Conservation (phyloP, 345 rosid species). For the Physaria fendleri region DNA sequence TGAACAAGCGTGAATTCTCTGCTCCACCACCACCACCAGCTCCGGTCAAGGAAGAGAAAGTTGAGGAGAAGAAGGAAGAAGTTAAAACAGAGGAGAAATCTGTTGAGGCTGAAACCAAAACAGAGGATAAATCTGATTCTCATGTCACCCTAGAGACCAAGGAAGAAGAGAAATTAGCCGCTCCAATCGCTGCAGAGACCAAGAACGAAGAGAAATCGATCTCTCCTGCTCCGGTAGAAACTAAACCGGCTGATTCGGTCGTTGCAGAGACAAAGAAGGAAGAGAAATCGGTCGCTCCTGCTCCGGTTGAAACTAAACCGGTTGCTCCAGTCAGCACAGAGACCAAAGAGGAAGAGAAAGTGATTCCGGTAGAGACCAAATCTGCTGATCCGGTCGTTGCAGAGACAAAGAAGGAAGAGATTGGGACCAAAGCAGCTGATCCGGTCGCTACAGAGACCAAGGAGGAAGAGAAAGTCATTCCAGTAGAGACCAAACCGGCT, state of each 20-base stretch:
- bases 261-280: slow-evolving; percentile 18
- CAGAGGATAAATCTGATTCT: slow-evolving; percentile 14
- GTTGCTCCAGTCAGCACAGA: background rate
- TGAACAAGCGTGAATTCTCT: slow-evolving; percentile 42
- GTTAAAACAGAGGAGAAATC: background rate
- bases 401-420: slow-evolving; percentile 18
- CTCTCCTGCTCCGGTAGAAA: background rate
- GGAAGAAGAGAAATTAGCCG: background rate
- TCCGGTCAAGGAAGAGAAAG: slow-evolving; percentile 27
- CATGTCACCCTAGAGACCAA: background rate
- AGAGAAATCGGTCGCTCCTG: background rate
- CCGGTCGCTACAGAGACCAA: background rate
- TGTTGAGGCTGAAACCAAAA: slow-evolving; percentile 6
- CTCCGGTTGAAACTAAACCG: slow-evolving; percentile 4
- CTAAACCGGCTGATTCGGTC: background rate
- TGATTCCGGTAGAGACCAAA: background rate
- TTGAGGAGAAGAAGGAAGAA: slow-evolving; percentile 30
- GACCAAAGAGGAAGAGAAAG: background rate
- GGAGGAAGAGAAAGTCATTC: slow-evolving; percentile 4
- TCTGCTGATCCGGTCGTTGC: slow-evolving; percentile 3
- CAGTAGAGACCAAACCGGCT: slow-evolving; percentile 6
- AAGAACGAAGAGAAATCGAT: background rate
- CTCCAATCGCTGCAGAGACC: background rate
- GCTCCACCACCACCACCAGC: slow-evolving; percentile 29
- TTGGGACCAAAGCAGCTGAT: slow-evolving; percentile 3